phyloP scores from a whole-genome alignment of 2,329 filamentous ascomycete genomes.

The Aspergillaceae sp. region DNA sequence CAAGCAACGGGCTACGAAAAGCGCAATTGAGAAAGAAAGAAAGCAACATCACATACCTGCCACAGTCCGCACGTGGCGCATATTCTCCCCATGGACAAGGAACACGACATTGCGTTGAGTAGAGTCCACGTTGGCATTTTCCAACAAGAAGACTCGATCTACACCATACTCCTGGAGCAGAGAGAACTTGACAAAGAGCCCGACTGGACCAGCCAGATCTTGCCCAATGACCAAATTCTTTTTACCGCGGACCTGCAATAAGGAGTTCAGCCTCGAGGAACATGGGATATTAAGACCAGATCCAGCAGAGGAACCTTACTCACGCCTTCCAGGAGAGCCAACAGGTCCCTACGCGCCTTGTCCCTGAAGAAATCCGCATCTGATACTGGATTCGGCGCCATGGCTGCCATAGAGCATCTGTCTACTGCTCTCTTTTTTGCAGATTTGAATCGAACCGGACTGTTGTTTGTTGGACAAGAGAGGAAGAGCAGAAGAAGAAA shows the following conservation, averaged over 20 bases:
- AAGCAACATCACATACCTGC: conserved; percentile 58
- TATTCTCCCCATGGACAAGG: conserved; percentile 81
- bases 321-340: conserved; percentile 90
- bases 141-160: conserved; percentile 92
- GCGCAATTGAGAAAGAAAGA: conserved; percentile 6
- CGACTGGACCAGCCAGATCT: conserved; percentile 78
- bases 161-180: conserved; percentile 95
- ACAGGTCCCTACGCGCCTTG: conserved; percentile 71
- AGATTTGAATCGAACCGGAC: too few relatives aligned
- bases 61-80: conserved; percentile 72
- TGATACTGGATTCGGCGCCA: conserved; percentile 36
- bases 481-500: not conserved
- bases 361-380: conserved; percentile 41
- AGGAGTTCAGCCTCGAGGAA: conserved; percentile 10
- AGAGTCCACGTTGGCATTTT: conserved; percentile 90
- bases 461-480: not conserved
- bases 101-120: conserved; percentile 94
- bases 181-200: conserved; percentile 88
- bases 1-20: not conserved
- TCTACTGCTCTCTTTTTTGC: too few relatives aligned
- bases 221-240: conserved; percentile 96
- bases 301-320: conserved; percentile 43
- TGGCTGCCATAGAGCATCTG: conserved; percentile 8
- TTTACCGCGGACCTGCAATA: conserved; percentile 80
- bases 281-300: conserved; percentile 7